phyloP scores from a whole-genome alignment of 2,329 filamentous ascomycete genomes.

The Diaporthe capsici region DNA sequence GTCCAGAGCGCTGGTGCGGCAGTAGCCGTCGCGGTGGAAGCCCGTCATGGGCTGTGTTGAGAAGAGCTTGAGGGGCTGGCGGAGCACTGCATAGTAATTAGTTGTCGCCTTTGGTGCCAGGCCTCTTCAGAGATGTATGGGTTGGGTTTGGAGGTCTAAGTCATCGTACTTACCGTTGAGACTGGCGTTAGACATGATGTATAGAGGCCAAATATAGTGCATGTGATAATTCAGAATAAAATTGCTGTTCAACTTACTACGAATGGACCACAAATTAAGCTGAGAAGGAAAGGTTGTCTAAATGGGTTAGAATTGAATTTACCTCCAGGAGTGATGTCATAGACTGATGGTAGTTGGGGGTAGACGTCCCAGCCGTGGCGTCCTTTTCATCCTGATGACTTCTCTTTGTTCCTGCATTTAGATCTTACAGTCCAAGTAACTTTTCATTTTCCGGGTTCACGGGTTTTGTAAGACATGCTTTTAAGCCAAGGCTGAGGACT shows the following conservation, averaged over 20 bases:
- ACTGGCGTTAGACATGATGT: conserved; percentile 32
- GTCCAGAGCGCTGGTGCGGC: conserved; percentile 65
- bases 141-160: too few relatives aligned
- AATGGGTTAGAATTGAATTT: not conserved
- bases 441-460: not conserved
- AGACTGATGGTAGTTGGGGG: not conserved
- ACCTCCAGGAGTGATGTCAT: conserved; percentile 13
- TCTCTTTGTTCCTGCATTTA: not conserved
- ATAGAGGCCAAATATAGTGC: conserved; percentile 10
- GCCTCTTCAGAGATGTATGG: not conserved
- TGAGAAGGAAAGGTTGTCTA: not conserved
- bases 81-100: conserved; percentile 60
- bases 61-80: conserved; percentile 70
- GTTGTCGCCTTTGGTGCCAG: not conserved
- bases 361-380: not conserved
- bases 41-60: conserved; percentile 71
- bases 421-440: not conserved
- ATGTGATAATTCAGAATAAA: not conserved
- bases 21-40: conserved; percentile 74
- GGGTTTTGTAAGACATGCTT: not conserved
- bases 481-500: too few relatives aligned
- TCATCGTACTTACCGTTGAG: conserved; percentile 26
- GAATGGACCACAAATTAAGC: not conserved
- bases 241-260: not conserved
- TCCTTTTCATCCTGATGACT: not conserved